Conservation (phyloP, 192 early-diverging fungal species). For the Pecoramyces ruminantium region DNA sequence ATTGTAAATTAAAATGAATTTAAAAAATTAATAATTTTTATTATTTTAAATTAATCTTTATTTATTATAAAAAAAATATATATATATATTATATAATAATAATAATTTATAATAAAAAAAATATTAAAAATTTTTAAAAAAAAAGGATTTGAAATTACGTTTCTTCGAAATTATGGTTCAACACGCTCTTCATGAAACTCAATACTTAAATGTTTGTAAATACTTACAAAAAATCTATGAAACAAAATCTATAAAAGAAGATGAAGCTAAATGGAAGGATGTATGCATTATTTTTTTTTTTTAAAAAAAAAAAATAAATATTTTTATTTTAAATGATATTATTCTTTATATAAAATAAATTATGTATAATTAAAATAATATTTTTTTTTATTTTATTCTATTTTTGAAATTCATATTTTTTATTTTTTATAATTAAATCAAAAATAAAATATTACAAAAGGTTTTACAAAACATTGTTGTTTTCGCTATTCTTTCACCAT, state of each 20-base stretch:
- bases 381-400: background rate
- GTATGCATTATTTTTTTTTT: conserved; percentile 11
- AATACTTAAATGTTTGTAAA: conserved; percentile 82
- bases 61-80: too few relatives aligned
- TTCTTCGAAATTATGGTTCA: conserved; percentile 95
- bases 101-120: too few relatives aligned
- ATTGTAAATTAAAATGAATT: too few relatives aligned
- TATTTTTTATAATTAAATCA: background rate
- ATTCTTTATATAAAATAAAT: too few relatives aligned
- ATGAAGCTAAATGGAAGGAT: conserved; percentile 55
- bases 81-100: too few relatives aligned
- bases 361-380: too few relatives aligned
- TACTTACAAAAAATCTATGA: conserved; percentile 83
- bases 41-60: too few relatives aligned
- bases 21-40: too few relatives aligned
- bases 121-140: too few relatives aligned
- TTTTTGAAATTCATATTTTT: background rate
- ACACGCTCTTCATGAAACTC: conserved; percentile 74
- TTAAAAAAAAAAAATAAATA: too few relatives aligned
- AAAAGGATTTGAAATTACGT: conserved; percentile 78
- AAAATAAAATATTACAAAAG: conserved; percentile 11
- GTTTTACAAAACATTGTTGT: conserved; percentile 64
- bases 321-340: too few relatives aligned
- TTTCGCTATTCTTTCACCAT: conserved; percentile 78
- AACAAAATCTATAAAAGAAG: conserved; percentile 61